These are phyloP conservation scores for Trichoderma brevicompactum DNA, from an alignment of 2,329 filamentous ascomycete species.

Conservation along the genomic window DNA sequence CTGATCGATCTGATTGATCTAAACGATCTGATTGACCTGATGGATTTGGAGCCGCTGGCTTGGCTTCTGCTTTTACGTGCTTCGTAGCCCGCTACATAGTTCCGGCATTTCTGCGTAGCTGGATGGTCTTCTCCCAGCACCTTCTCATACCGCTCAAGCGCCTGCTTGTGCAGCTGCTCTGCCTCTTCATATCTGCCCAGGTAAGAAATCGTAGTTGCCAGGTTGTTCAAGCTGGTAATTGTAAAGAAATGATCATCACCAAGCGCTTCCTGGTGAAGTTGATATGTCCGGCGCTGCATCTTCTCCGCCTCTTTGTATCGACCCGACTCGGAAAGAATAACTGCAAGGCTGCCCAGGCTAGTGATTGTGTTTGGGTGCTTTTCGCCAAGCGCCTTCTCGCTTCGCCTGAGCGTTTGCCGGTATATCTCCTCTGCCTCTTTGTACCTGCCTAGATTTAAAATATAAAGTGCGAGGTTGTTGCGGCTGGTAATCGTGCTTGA, in stretches of 20 bases:
- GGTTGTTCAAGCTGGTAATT: too few relatives aligned
- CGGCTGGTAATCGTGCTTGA: constrained; percentile 1
- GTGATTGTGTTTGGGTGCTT: not conserved
- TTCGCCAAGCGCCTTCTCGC: not conserved
- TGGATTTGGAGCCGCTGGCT: too few relatives aligned
- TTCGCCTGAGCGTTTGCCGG: not conserved
- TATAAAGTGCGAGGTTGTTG: not conserved
- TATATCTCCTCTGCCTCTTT: not conserved
- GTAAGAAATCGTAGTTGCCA: too few relatives aligned
- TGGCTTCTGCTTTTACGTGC: too few relatives aligned
- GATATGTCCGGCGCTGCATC: not conserved
- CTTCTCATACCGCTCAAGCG: too few relatives aligned
- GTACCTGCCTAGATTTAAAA: not conserved
- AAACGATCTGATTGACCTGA: too few relatives aligned
- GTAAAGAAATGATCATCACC: not conserved
- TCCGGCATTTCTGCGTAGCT: too few relatives aligned
- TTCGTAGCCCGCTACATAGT: too few relatives aligned
- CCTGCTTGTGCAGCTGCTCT: too few relatives aligned
- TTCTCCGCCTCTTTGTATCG: not conserved
- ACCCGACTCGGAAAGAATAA: constrained; percentile 43
- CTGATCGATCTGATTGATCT: too few relatives aligned
- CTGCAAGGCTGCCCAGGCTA: constrained; percentile 23
- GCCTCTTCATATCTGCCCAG: too few relatives aligned
- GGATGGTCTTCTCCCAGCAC: too few relatives aligned
- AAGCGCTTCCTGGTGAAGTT: not conserved